Conservation (phyloP, 805 yeast genomes). For the Metahyphopichia silvanorum region DNA sequence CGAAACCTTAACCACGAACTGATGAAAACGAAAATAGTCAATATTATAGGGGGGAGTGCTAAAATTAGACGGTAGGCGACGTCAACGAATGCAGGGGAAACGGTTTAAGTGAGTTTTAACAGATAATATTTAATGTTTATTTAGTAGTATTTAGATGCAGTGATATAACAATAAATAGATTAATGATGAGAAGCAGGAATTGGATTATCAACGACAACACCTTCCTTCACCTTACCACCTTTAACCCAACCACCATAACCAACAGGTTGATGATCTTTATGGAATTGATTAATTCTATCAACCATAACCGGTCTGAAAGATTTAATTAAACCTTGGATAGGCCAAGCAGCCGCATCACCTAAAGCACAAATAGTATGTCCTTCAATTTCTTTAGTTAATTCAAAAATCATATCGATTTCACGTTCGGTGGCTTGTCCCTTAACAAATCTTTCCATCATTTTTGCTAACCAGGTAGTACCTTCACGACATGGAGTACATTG, state of each 20-base stretch:
- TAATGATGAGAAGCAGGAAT: conserved; percentile 42
- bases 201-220: conserved; percentile 62
- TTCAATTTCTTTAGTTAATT: conserved; percentile 82
- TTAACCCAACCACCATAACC: conserved; percentile 78
- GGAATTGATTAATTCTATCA: conserved; percentile 67
- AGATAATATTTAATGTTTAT: no score
- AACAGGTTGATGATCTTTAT: conserved; percentile 46
- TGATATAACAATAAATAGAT: conserved; percentile 3
- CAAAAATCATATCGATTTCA: conserved; percentile 83
- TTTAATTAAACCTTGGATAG: conserved; percentile 82
- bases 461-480: conserved; percentile 83
- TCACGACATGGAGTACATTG: conserved; percentile 95
- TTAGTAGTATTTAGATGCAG: conserved; percentile 1
- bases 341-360: conserved; percentile 95
- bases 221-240: conserved; percentile 55
- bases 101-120: no score
- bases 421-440: conserved; percentile 75
- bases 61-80: no score
- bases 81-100: no score
- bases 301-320: conserved; percentile 81
- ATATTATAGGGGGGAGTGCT: no score
- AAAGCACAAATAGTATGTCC: conserved; percentile 91
- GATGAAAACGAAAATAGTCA: no score
- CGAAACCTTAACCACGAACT: no score
- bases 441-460: conserved; percentile 80